Evolutionary conservation across 371 early-diverging fungal genomes (phyloP).

Genomic region (Blyttiomyces sp.): DNA sequence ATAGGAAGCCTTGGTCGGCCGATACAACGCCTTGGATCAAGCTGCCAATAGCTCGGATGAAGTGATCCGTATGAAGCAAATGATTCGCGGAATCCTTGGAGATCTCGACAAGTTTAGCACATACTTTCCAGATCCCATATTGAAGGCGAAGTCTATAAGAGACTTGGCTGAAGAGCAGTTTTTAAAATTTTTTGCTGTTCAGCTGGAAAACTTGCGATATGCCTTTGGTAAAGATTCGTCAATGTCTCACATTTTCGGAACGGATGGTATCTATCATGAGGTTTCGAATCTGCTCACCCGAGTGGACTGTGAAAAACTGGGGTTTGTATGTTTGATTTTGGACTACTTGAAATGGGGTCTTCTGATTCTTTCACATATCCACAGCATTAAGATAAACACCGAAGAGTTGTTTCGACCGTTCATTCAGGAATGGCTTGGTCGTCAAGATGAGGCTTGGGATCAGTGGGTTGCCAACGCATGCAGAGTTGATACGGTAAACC

Average conservation of each 20-base stretch:
- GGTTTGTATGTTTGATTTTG: not conserved
- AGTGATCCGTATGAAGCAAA: conserved; percentile 12
- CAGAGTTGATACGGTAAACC: conserved; percentile 22
- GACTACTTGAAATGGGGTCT: no score
- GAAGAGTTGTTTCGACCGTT: conserved; percentile 35
- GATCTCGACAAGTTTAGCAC: conserved; percentile 27
- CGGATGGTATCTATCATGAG: conserved; percentile 28
- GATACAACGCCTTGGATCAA: conserved; percentile 7
- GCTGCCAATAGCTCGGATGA: conserved; percentile 3
- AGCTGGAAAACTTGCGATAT: conserved; percentile 25
- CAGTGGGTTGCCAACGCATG: conserved; percentile 37
- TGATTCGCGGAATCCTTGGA: conserved; percentile 17
- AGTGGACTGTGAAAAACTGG: conserved; percentile 4
- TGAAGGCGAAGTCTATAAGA: not conserved
- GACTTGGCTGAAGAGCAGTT: conserved; percentile 15
- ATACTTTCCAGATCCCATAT: conserved; percentile 29
- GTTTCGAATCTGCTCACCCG: conserved; percentile 29
- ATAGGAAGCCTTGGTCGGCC: conserved; percentile 17
- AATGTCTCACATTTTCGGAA: conserved; percentile 31
- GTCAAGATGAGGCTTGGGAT: conserved; percentile 30
- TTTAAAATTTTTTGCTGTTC: conserved; percentile 17
- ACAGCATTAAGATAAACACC: conserved; percentile 21
- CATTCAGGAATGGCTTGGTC: conserved; percentile 30
- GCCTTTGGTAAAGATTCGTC: conserved; percentile 11
- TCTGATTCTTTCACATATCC: not conserved